A percentile compares a stretch with the other conserved stretches of the same genome.
Evolutionary conservation across 495 filamentous ascomycete species (phyloP).

Genomic region (Cladorrhinum samala): DNA sequence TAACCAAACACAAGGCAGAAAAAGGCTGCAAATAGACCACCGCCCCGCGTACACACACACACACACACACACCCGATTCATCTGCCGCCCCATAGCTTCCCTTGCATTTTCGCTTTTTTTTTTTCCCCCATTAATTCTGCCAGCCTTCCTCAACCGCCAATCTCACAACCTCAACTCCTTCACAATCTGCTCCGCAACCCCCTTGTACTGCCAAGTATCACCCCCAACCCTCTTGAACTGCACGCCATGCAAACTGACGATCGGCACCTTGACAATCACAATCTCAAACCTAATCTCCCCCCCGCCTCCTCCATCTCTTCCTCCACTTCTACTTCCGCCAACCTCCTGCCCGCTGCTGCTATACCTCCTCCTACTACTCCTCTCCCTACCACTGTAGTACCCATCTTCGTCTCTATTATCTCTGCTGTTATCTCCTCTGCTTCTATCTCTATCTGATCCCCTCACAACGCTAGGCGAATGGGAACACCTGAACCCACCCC

Average conservation of each 20-base stretch:
- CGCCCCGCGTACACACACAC: not conserved
- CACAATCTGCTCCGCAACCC: conserved; percentile 93
- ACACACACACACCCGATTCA: not conserved
- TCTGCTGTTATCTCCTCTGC: not conserved
- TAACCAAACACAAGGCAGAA: not conserved
- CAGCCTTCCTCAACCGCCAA: not conserved
- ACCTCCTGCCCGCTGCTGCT: not conserved
- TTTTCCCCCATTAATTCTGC: not conserved
- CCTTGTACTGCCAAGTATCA: conserved; percentile 97
- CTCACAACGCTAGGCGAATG: conserved; percentile 80
- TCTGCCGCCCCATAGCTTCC: not conserved
- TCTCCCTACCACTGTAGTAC: not conserved
- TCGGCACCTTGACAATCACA: conserved; percentile 92
- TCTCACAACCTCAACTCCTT: conserved; percentile 65
- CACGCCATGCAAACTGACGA: conserved; percentile 88
- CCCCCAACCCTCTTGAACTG: conserved; percentile 98
- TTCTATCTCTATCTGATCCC: conserved; percentile 23
- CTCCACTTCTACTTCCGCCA: not conserved
- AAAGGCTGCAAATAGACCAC: not conserved
- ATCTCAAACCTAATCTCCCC: conserved; percentile 85
- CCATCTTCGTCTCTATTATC: not conserved
- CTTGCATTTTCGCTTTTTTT: not conserved
- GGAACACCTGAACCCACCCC: conserved; percentile 84
- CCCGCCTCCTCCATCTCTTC: conserved; percentile 42
- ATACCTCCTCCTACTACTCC: not conserved